Base-by-base conservation (phyloP, 192 early-diverging fungal genomes). In the Cladochytrium replicatum region DNA sequence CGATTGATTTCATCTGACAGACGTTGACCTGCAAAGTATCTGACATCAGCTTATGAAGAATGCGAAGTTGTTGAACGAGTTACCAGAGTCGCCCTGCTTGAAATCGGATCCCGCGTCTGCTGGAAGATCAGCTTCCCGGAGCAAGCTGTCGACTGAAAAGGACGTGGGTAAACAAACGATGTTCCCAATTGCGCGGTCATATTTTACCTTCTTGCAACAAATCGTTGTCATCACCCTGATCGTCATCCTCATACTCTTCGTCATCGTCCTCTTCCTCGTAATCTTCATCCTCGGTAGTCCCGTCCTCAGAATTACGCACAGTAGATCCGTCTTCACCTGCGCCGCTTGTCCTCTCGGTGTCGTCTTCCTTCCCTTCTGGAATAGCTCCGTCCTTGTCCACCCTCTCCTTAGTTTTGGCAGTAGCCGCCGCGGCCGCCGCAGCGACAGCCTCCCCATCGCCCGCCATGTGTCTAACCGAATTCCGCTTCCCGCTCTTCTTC, bases 181-280 rank as follows among this genome's bases (percentile, higher is more conserved):
- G n/a, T n/a, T n/a, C n/a, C n/a, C n/a, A n/a, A n/a, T n/a, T n/a
- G n/a, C n/a, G n/a, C n/a, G n/a, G n/a, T n/a, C n/a, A n/a, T n/a
- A n/a, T n/a, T n/a, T n/a, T 37, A 37, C 34, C 34, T 47, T 59
- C 59, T 34, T 3, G 40, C 34, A 59, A 47, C 19, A 59, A 23
- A 31, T 25, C 40, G 46, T 57, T 54, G 25, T 54, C 55, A 41
- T 57, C 48, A 43, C 55, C 41, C 24, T 46, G 32, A 32, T 54
- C 38, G 27, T 22, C 30, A 13, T 52, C 50, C 4, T 50, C 52
- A 22, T 60, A 37, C 25, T 45, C 52, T 4, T 54, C 52, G 2
- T 23, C 19, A 30, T 7, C 4, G 29, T 58, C 29, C 6, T n/a
- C 21, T 52, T 51, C 15, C n/a, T 54, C 45, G 15, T 1, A 37